Conservation (phyloP, 495 filamentous ascomycete genomes). For the Aspergillus campestris region DNA sequence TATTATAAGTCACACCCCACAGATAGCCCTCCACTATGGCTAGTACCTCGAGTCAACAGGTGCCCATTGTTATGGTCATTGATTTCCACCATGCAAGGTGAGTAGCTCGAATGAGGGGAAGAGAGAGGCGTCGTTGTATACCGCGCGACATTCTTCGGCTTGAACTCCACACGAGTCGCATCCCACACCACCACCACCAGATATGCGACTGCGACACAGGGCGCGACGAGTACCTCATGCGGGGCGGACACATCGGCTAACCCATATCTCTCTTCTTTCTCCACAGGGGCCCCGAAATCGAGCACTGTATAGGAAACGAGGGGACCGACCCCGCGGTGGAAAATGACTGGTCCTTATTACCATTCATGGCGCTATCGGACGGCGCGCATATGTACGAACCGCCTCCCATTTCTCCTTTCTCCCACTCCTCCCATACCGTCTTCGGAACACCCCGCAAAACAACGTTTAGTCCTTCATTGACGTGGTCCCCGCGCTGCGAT, state of each 20-base stretch:
- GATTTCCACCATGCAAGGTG: conserved; percentile 93
- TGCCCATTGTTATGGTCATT: conserved; percentile 74
- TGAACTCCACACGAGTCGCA: not conserved
- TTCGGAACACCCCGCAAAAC: too few species aligned
- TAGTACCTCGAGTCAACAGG: conserved; percentile 23
- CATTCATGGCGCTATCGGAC: conserved; percentile 97
- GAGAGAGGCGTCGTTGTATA: not conserved
- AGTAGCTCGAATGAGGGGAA: conserved; percentile 10
- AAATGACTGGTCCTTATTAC: conserved; percentile 87
- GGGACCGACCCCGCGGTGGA: conserved; percentile 71
- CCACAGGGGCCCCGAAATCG: conserved; percentile 81
- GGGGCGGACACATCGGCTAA: conserved; percentile 1
- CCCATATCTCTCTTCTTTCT: not conserved
- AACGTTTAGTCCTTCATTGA: not conserved
- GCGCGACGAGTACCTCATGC: not conserved
- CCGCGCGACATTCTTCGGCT: not conserved
- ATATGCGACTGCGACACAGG: not conserved
- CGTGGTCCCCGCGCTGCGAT: not conserved
- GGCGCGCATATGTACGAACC: conserved; percentile 79
- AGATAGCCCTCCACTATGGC: conserved; percentile 20
- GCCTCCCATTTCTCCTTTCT: not conserved
- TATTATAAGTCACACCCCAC: too few species aligned
- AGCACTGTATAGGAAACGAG: conserved; percentile 80
- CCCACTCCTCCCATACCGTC: not conserved
- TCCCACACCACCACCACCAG: not conserved